phyloP scores from a whole-genome alignment of 192 early-diverging fungal species.

The Rhizoclosmatium sp. region DNA sequence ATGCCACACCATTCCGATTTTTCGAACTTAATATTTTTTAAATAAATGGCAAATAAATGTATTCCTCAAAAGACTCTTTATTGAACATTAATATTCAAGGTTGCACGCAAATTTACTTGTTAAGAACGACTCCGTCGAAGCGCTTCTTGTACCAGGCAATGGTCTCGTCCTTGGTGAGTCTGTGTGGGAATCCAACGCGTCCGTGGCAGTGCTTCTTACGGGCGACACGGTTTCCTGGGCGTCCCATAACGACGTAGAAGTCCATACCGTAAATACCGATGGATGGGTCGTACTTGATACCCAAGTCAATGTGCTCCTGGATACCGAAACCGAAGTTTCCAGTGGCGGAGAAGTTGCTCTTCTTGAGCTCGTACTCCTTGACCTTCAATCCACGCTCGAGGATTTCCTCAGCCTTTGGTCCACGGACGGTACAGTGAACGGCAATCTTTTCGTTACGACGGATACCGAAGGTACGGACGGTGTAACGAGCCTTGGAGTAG shows the following conservation, averaged over 20 bases:
- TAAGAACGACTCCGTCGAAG: constrained; percentile 86
- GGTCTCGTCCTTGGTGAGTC: constrained; percentile 95
- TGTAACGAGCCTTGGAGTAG: constrained; percentile 99
- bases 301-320: constrained; percentile 99
- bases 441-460: constrained; percentile 99
- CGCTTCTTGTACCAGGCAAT: constrained; percentile 98
- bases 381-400: constrained; percentile 99
- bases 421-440: constrained; percentile 98
- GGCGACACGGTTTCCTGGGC: constrained; percentile 95
- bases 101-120: constrained; percentile 68
- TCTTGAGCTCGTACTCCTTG: constrained; percentile 98
- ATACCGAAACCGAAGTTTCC: constrained; percentile 99
- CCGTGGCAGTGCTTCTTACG: constrained; percentile 87
- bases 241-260: constrained; percentile 99
- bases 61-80: no score
- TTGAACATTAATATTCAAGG: no score
- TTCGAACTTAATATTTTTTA: no score
- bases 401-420: constrained; percentile 94
- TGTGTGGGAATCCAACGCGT: constrained; percentile 90
- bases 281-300: constrained; percentile 99
- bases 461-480: constrained; percentile 99
- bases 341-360: constrained; percentile 94
- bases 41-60: no score
- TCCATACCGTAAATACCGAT: constrained; percentile 97
- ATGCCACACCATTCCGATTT: no score